Conservation (phyloP, 2,329 filamentous ascomycete species). For the Cercospora sesami region DNA sequence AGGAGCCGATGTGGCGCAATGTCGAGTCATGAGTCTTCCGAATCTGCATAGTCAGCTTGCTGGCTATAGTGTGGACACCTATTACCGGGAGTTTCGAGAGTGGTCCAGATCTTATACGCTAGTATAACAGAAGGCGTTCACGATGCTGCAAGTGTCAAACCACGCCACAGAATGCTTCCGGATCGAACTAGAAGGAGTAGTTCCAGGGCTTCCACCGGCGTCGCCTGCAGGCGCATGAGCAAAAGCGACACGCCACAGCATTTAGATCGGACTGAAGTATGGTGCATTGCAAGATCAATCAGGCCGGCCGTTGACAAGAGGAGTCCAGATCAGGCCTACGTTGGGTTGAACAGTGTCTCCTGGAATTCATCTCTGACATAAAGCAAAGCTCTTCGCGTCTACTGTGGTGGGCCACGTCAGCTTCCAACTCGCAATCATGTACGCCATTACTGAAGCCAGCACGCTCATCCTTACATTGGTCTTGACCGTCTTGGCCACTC, state of each 20-base stretch:
- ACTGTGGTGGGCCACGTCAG: not conserved
- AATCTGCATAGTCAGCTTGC: not conserved
- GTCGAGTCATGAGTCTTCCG: not conserved
- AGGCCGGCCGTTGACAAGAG: not conserved
- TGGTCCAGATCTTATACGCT: not conserved
- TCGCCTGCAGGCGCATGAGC: not conserved
- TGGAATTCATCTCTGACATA: not conserved
- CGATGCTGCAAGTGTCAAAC: not conserved
- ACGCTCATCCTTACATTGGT: conserved; percentile 15
- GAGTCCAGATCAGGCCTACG: not conserved
- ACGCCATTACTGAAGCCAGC: conserved; percentile 17
- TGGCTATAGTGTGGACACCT: not conserved
- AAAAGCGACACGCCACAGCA: not conserved
- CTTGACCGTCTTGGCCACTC: conserved; percentile 19
- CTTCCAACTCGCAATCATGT: conserved; percentile 13
- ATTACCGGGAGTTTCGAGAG: not conserved
- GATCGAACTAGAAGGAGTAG: not conserved
- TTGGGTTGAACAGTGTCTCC: not conserved
- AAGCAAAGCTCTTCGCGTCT: not conserved
- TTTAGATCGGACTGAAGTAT: not conserved
- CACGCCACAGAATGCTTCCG: not conserved
- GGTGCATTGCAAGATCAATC: not conserved
- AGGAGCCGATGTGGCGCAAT: not conserved
- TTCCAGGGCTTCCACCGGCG: not conserved
- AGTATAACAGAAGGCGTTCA: not conserved